Conservation (phyloP, 495 filamentous ascomycete species). For the Aspergillus bridgeri region DNA sequence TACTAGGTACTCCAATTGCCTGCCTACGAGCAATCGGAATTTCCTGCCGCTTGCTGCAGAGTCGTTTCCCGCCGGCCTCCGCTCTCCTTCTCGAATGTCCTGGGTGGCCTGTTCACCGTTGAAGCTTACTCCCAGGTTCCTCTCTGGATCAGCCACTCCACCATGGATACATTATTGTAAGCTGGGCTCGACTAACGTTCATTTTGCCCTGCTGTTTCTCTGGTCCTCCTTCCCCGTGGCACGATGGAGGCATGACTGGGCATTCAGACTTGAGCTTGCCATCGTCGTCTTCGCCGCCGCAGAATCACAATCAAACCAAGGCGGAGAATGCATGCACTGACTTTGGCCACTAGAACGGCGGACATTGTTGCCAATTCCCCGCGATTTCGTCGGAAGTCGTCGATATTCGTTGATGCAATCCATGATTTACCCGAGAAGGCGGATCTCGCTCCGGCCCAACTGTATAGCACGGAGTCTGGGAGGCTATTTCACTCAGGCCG, state of each 20-base stretch:
- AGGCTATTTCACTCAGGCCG: conserved; percentile 94
- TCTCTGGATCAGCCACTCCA: conserved; percentile 5
- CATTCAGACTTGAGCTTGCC: not conserved
- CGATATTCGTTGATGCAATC: conserved; percentile 95
- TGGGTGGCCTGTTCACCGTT: not conserved
- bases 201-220: not conserved
- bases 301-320: not conserved
- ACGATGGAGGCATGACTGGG: not conserved
- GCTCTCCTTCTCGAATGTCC: not conserved
- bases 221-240: not conserved
- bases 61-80: not conserved
- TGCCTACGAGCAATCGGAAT: not conserved
- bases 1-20: not conserved
- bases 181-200: conserved; percentile 22
- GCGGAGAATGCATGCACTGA: conserved; percentile 8
- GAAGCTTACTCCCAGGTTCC: not conserved
- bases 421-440: conserved; percentile 85
- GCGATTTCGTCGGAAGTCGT: conserved; percentile 79
- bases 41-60: not conserved
- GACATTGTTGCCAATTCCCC: conserved; percentile 85
- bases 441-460: conserved; percentile 88
- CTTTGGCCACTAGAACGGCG: conserved; percentile 56
- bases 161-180: conserved; percentile 82
- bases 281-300: not conserved
- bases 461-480: conserved; percentile 97